Evolutionary conservation across 169 alveolate species (phyloP).

Genomic region (Babesia bovis): DNA sequence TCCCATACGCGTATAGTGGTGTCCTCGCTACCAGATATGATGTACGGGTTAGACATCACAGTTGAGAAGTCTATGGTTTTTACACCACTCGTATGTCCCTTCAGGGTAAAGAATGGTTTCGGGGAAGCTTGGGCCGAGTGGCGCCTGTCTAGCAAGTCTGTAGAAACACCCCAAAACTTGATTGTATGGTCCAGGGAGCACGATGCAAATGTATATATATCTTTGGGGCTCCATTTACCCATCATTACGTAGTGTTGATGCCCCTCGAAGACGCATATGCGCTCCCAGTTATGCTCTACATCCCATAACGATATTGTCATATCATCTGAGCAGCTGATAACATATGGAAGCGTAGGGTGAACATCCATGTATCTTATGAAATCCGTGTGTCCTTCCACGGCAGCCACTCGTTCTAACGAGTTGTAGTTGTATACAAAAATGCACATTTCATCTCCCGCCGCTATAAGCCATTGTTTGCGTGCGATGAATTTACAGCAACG

Average conservation of each 20-base stretch:
- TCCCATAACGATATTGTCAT: slow-evolving; percentile 93
- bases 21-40: slow-evolving; percentile 97
- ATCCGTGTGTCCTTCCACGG: slow-evolving; percentile 96
- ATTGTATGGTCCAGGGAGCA: slow-evolving; percentile 94
- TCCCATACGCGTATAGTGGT: slow-evolving; percentile 97
- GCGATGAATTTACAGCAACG: slow-evolving; percentile 94
- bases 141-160: slow-evolving; percentile 41
- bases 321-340: slow-evolving; percentile 96
- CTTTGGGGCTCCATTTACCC: slow-evolving; percentile 96
- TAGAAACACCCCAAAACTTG: slow-evolving; percentile 89
- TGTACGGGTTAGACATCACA: slow-evolving; percentile 90
- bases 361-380: slow-evolving; percentile 94
- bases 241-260: slow-evolving; percentile 98
- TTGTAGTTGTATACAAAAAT: slow-evolving; percentile 94
- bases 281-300: slow-evolving; percentile 92
- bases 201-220: slow-evolving; percentile 93
- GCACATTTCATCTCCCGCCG: slow-evolving; percentile 93
- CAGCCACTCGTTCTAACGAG: slow-evolving; percentile 93
- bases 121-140: slow-evolving; percentile 68
- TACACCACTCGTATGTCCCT: slow-evolving; percentile 98
- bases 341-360: slow-evolving; percentile 93
- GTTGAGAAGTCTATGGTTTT: slow-evolving; percentile 86
- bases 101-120: slow-evolving; percentile 91
- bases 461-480: slow-evolving; percentile 92
- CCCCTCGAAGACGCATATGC: slow-evolving; percentile 91